Evolutionary conservation across 2,329 filamentous ascomycete species (phyloP), one percentile per base, ranked within the genome.

Genomic region (Beauveria sp.): DNA sequence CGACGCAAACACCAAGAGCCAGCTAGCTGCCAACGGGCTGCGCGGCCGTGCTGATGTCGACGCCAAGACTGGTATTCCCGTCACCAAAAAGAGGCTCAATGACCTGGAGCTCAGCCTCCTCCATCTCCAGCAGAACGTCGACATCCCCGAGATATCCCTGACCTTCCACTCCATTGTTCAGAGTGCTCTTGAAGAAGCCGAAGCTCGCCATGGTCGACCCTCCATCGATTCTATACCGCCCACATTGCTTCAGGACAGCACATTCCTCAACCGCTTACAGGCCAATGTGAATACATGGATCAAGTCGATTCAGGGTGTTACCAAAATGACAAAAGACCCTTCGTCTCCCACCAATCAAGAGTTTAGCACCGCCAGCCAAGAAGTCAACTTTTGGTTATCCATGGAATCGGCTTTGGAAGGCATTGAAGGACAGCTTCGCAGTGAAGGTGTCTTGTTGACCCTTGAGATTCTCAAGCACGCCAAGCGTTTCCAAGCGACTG

Each of bases 341-440:
- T 79, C 80, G 5, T 84, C 79, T 72, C 87, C 73, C 81, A 83
- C 66, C 82, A 75, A 73, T 60, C 77, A 78, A 64, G 77, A 79
- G 61, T 78, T 79, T 63, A 79, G 76, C 67, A 96, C 92, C 24
- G 95, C 95, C 38, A 93, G 91, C 61, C 95, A 98, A 73, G 95
- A 99, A 74, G 96, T 99, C 74, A 97, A 97, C 74, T 99, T 99
- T 71, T 99, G 95, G 95, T 75, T 99, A 56, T 96, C 92, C 2
- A 96, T 99, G 90, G 96, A 99, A 74, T 89, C 88, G 18, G 91
- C 93, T 5, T 77, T 99, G 65, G 93, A 97, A 72, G 89, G 89
- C 30, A 96, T 99, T 63, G 93, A 97, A 73, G 85, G 82, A 46
- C 93, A 98, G 73, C 82, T 99, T 61, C 83, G 87, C 64, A 92